A percentile compares a stretch with the other conserved stretches of the same genome.
Conservation (phyloP, 768 basidiomycete genomes). For the Lactarius hatsudake region DNA sequence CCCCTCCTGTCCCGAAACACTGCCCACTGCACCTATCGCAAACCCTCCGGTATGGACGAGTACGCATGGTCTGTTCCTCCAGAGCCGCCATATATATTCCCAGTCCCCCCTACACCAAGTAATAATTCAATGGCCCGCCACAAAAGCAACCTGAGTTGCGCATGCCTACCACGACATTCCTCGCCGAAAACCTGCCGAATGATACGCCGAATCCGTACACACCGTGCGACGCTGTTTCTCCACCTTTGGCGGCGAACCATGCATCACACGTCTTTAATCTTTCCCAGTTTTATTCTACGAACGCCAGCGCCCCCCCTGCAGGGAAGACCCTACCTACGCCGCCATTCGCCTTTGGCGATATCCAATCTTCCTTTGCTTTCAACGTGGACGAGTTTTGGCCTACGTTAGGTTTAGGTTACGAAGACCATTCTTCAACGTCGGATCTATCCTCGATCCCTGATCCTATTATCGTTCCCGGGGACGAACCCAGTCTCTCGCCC, state of each 20-base stretch:
- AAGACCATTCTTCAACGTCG: background rate
- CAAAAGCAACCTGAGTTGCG: background rate
- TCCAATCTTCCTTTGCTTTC: conserved; percentile 10
- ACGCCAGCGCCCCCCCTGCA: background rate
- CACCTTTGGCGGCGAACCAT: background rate
- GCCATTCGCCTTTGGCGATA: conserved; percentile 9
- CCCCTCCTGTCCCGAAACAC: background rate
- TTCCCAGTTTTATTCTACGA: conserved; percentile 11
- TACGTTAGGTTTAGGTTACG: background rate
- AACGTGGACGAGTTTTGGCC: background rate
- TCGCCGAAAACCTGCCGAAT: background rate
- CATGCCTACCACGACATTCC: background rate
- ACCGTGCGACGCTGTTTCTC: background rate
- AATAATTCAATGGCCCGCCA: background rate
- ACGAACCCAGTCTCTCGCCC: background rate
- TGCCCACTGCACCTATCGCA: background rate
- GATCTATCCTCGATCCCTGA: background rate
- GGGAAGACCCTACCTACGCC: background rate
- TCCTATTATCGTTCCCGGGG: background rate
- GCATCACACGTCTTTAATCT: conserved; percentile 7
- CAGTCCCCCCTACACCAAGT: background rate
- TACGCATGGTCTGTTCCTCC: conserved; percentile 4
- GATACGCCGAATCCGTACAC: background rate
- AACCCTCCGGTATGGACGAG: background rate
- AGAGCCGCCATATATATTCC: background rate